These are phyloP conservation scores for Eucalyptus curtisii DNA, from an alignment of 345 rosid genomes.

Conservation along the genomic window DNA sequence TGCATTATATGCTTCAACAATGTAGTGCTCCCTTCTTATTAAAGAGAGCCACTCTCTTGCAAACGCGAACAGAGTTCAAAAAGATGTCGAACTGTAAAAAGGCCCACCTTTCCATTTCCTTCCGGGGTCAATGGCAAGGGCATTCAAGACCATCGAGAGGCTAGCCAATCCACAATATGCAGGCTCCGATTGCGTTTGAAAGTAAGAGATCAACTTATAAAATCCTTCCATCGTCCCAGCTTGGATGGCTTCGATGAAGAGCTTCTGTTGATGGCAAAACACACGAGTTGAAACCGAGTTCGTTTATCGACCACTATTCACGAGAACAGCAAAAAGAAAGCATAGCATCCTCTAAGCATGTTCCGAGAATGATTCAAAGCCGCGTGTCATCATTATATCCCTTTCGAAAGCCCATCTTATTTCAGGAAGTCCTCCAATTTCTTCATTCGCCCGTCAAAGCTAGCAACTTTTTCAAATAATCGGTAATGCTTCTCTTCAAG, in stretches of 20 bases:
- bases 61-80: not conserved
- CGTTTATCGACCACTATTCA: not conserved
- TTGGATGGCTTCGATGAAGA: slow-evolving; percentile 73
- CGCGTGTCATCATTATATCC: not conserved
- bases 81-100: not conserved
- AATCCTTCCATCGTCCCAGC: slow-evolving; percentile 90
- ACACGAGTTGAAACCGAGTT: not conserved
- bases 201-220: slow-evolving; percentile 64
- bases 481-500: not conserved
- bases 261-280: slow-evolving; percentile 29
- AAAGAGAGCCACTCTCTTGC: not conserved
- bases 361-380: not conserved
- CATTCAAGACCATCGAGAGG: slow-evolving; percentile 80
- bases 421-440: not conserved
- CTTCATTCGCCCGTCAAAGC: not conserved
- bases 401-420: not conserved
- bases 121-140: slow-evolving; percentile 84
- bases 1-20: not conserved
- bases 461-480: not conserved
- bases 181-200: slow-evolving; percentile 92
- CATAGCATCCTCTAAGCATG: not conserved
- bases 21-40: not conserved
- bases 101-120: slow-evolving; percentile 68
- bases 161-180: slow-evolving; percentile 85
- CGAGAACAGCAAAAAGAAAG: not conserved